These are phyloP conservation scores for Aegilops bicornis DNA, from an alignment of 176 grass and related monocot genomes.

Conservation along the genomic window DNA sequence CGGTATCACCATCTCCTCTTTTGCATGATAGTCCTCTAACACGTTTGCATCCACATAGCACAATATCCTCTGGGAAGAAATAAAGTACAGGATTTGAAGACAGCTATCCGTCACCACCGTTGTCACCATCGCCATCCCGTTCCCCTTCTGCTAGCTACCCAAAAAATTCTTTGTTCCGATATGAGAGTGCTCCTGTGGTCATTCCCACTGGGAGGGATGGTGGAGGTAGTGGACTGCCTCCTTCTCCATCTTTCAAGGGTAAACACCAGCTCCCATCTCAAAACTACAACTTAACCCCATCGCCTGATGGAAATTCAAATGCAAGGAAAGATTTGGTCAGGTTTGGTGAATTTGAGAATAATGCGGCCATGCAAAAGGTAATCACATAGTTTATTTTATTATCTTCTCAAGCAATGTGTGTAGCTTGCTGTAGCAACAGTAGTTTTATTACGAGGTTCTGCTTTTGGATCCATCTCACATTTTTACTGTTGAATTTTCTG, in stretches of 20 bases:
- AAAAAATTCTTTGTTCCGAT: constrained; percentile 45
- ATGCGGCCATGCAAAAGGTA: constrained; percentile 48
- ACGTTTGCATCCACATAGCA: constrained; percentile 32
- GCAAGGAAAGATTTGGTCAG: constrained; percentile 42
- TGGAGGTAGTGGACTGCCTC: constrained; percentile 33
- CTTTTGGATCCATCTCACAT: constrained; percentile 11
- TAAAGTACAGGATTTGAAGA: constrained; percentile 44
- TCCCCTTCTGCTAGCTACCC: constrained; percentile 33
- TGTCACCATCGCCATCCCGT: constrained; percentile 44
- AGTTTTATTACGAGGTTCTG: constrained; percentile 4
- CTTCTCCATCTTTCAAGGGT: constrained; percentile 39
- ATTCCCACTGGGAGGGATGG: constrained; percentile 29
- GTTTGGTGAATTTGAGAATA: constrained; percentile 30
- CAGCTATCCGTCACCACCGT: constrained; percentile 27
- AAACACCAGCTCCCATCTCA: constrained; percentile 31
- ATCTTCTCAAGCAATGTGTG: constrained; percentile 21
- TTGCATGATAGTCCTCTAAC: constrained; percentile 29
- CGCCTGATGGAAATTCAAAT: constrained; percentile 20
- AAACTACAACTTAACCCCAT: constrained; percentile 31
- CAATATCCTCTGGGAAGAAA: constrained; percentile 36
- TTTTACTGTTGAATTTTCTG: constrained; percentile 23
- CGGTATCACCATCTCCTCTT: constrained; percentile 30
- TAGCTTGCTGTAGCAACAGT: constrained; percentile 23
- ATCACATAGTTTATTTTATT: neutral
- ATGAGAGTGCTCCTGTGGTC: constrained; percentile 47